Conservation (phyloP, 331 rosid genomes). For the Prunus yedoensis region DNA sequence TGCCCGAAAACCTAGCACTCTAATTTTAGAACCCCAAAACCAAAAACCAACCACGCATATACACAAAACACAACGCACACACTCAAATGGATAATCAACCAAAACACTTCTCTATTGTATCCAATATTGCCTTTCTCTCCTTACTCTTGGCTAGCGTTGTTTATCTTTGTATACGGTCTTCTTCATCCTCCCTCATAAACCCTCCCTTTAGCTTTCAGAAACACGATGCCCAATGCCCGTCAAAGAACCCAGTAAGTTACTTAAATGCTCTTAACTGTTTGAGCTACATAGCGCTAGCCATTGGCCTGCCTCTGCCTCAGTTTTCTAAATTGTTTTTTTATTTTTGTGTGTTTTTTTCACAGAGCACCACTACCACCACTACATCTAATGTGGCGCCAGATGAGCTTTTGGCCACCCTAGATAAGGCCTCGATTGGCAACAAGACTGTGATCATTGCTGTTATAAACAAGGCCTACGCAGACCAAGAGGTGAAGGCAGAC, state of each 20-base stretch:
- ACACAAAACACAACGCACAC: not conserved
- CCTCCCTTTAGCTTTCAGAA: not conserved
- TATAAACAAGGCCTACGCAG: conserved; percentile 67
- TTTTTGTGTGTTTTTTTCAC: not conserved
- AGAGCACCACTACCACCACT: not conserved
- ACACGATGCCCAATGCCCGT: not conserved
- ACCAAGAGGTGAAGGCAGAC: conserved; percentile 43
- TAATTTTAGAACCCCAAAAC: not conserved
- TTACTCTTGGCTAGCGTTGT: conserved; percentile 7
- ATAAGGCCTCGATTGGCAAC: conserved; percentile 62
- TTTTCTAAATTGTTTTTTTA: not conserved
- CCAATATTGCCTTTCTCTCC: conserved; percentile 7
- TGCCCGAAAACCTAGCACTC: not conserved
- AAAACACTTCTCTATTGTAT: not conserved
- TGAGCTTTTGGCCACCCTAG: conserved; percentile 42
- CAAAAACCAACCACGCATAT: not conserved
- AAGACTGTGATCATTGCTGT: conserved; percentile 65
- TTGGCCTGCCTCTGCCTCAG: too few relatives aligned
- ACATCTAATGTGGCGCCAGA: conserved; percentile 18
- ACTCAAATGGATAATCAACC: conserved; percentile 14
- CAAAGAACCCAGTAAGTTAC: not conserved
- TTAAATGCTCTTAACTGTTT: too few relatives aligned
- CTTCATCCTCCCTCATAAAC: conserved; percentile 1
- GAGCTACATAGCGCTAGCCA: too few relatives aligned
- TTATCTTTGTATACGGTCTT: conserved; percentile 15